Evolutionary conservation across 441 rosid species (phyloP).

Genomic region (Erodium chrysanthum): DNA sequence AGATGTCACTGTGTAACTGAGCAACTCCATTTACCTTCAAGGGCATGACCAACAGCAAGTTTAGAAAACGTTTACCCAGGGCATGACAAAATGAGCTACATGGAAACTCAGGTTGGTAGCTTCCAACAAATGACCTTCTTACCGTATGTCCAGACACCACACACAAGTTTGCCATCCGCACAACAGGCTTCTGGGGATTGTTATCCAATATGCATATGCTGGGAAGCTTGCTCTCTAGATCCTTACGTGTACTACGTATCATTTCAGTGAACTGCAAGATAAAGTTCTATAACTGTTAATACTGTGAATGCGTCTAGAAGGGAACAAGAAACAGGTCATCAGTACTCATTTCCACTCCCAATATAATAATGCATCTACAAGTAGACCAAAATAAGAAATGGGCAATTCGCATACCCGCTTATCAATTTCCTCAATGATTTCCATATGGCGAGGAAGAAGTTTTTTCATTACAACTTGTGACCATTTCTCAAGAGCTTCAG

Average conservation of each 20-base stretch:
- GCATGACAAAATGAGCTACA: not conserved
- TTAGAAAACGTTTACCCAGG: constrained; percentile 1
- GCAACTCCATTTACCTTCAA: constrained; percentile 97
- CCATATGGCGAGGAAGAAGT: constrained; percentile 99
- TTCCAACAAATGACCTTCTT: constrained; percentile 22
- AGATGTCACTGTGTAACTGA: constrained; percentile 89
- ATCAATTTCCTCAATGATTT: constrained; percentile 89
- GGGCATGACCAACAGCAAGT: constrained; percentile 13
- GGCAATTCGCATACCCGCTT: constrained; percentile 49
- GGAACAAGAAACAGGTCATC: not conserved
- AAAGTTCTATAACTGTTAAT: not conserved
- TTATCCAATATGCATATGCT: constrained; percentile 71
- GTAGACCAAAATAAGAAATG: constrained; percentile 8
- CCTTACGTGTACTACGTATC: constrained; percentile 39
- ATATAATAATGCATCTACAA: constrained; percentile 14
- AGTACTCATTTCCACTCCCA: constrained; percentile 7
- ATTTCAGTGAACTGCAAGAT: constrained; percentile 58
- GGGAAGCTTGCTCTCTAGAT: constrained; percentile 76
- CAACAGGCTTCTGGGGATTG: constrained; percentile 85
- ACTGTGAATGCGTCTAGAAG: not conserved
- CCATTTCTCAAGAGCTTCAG: constrained; percentile 99
- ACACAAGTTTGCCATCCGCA: constrained; percentile 96
- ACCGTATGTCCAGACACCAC: constrained; percentile 87
- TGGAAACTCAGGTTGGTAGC: constrained; percentile 12
- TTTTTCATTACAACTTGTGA: constrained; percentile 89